Evolutionary conservation across 192 early-diverging fungal genomes (phyloP).

Genomic region (Coemansia sp.): DNA sequence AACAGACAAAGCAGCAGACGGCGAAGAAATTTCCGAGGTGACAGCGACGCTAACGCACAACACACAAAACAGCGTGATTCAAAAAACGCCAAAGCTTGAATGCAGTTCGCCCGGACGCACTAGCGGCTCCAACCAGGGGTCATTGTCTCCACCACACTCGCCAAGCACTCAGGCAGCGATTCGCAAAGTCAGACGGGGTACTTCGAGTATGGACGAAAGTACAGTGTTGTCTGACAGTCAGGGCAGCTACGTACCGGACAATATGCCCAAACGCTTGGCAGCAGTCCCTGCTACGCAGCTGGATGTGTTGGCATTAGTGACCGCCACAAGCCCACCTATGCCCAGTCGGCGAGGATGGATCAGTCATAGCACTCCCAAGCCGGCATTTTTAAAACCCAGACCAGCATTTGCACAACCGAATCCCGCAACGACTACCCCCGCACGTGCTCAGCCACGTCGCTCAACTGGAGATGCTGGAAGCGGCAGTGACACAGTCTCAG

Average conservation of each 20-base stretch:
- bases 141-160: constrained; percentile 33
- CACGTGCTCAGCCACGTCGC: constrained; percentile 1
- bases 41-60: neutral
- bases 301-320: constrained; percentile 51
- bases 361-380: constrained; percentile 32
- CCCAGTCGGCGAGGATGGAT: constrained; percentile 47
- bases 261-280: constrained; percentile 5
- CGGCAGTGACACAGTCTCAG: constrained; percentile 49
- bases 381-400: neutral
- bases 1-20: neutral
- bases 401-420: neutral
- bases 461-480: constrained; percentile 11
- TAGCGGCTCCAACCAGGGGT: constrained; percentile 6
- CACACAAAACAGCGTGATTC: neutral
- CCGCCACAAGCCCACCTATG: constrained; percentile 55
- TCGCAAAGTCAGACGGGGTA: constrained; percentile 17
- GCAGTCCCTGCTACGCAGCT: constrained; percentile 49
- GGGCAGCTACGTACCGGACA: neutral
- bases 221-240: neutral
- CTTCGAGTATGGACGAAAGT: neutral
- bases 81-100: constrained; percentile 12
- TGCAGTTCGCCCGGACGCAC: neutral
- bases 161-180: constrained; percentile 46
- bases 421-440: neutral
- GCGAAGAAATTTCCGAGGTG: neutral